phyloP scores from a whole-genome alignment of 129 eudicot species.

The carrot (Daucus carota) region DH1_v3.0 NC_030386.2:35106001-35106500 shows the following conservation, averaged over 20 bases:
- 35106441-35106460: neutral
- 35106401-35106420: slow-evolving; percentile 10
- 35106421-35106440: neutral
- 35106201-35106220: slow-evolving; percentile 79
- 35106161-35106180: slow-evolving; percentile 71
- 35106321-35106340: slow-evolving; percentile 91
- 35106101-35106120: neutral
- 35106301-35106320: slow-evolving; percentile 97
- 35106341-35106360: slow-evolving; percentile 89
- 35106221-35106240: slow-evolving; percentile 84
- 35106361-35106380: slow-evolving; percentile 79
- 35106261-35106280: slow-evolving; percentile 89
- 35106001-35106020: neutral
- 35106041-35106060: neutral
- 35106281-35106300: slow-evolving; percentile 98
- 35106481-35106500: neutral
- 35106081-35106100: neutral
- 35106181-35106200: slow-evolving; percentile 93
- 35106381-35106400: slow-evolving; percentile 53
- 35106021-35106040: neutral
- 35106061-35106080: neutral
- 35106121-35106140: neutral
- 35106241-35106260: slow-evolving; percentile 94
- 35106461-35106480: neutral
- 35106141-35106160: neutral